These are phyloP conservation scores for Peronospora farinosa DNA, from an alignment of 352 stramenopile genomes.

Conservation along the genomic window DNA sequence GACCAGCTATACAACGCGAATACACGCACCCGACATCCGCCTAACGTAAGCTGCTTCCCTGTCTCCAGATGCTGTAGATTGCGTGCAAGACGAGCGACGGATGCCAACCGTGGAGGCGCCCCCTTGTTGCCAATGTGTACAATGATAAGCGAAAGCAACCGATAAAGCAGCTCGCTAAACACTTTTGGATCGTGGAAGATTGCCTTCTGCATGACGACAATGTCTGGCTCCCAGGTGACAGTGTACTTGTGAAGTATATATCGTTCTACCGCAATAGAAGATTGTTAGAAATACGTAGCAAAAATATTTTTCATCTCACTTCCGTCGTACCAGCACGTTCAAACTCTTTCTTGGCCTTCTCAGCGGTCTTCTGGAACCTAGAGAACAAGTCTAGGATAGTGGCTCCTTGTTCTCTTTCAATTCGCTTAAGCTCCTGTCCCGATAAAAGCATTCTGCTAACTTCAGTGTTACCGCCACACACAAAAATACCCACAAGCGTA, in stretches of 20 bases:
- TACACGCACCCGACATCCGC: conserved; percentile 53
- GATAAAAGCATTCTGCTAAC: neutral
- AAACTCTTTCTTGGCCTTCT: conserved; percentile 51
- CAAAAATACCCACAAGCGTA: conserved; percentile 12
- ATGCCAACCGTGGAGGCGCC: conserved; percentile 51
- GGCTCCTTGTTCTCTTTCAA: conserved; percentile 36
- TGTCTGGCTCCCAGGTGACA: conserved; percentile 12
- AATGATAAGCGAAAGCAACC: conserved; percentile 53
- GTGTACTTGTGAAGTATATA: conserved; percentile 44
- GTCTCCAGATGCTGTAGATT: conserved; percentile 43
- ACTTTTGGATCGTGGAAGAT: conserved; percentile 44
- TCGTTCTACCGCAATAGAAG: conserved; percentile 34
- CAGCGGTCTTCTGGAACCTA: conserved; percentile 39
- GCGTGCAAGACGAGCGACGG: conserved; percentile 35
- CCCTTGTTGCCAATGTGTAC: conserved; percentile 48
- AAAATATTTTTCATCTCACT: neutral
- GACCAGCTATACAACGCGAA: neutral
- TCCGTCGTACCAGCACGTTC: conserved; percentile 30
- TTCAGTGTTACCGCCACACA: neutral
- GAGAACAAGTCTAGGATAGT: conserved; percentile 40
- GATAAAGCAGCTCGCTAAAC: conserved; percentile 66
- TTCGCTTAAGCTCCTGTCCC: conserved; percentile 41
- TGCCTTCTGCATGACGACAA: conserved; percentile 33
- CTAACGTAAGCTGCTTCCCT: conserved; percentile 67
- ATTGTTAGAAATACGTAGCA: conserved; percentile 5